Evolutionary conservation across 2,329 filamentous ascomycete genomes (phyloP), one percentile per base, ranked within the genome.

Genomic region (Xylaria sp.): DNA sequence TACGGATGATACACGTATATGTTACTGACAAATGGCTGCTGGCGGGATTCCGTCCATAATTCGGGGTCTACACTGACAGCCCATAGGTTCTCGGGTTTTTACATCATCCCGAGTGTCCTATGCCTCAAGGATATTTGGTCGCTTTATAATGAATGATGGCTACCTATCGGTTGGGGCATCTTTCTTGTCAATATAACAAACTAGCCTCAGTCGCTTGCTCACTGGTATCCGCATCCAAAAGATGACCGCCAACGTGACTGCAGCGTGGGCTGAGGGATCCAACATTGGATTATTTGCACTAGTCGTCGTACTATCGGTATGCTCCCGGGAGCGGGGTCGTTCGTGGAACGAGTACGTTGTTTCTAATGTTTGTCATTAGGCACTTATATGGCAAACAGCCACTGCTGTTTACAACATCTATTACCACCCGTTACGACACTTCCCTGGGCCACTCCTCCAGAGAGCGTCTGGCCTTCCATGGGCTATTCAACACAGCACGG

Each of bases 351-450:
- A 57, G 20, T 10, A 25, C 57, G 23, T 12, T 28, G 15, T 9
- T 52, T 49, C 64, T 64, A 39, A 61, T 13, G 3, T 20, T 51
- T 9, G 4, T 62, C 31, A 46, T 62, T 58, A 78, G 76, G 56
- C 71, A 39, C 4, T 74, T 20, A 33, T 67, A 51, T 76, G 74
- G 70, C 67, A 73, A 67, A 51, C 66, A 28, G 49, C 66, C 36
- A 69, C 58, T 25, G 39, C 74, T 15, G 67, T 77, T 57, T 78
- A 78, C 59, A 78, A 78, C 54, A 58, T 78, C 46, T 77, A 72
- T 66, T 75, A 78, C 55, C 76, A 78, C 64, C 76, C 76, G 20
- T 72, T 78, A 15, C 68, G 73, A 28, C 64, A 70, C 23, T 77
- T 74, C 60, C 76, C 76, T 3, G 76, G 76, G 1, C 76, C 76